Evolutionary conservation across 305 asterid genomes (phyloP), one percentile per base, ranked within the genome.

Genomic region (Fraxinus ornus): DNA sequence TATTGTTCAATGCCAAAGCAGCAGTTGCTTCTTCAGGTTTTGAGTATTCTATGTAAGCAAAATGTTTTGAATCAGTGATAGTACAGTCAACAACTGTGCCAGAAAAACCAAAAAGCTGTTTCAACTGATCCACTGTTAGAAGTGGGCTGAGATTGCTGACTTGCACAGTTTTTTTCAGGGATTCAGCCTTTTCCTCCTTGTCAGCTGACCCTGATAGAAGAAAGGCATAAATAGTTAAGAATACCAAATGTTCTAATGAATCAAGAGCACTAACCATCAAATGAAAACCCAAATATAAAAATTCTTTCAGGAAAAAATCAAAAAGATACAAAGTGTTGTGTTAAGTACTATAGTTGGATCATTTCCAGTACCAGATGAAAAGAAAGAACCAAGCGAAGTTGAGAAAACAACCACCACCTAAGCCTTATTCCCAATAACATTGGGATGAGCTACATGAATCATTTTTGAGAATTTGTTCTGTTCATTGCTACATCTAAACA

Each of bases 121-220:
- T 96, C 89, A 96, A 91, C 92, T 94, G 99, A 86, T 93, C 99
- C 89, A 90, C 93, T 12, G 97, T 93, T 79, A 93, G 90, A 76
- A 93, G 95, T 7, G 97, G 95, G 83, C 94, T 94, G 88, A 96
- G 98, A 84, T 96, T 96, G 91, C 99, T 96, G 84, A 93, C 98
- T 94, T 96, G 99, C 78, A 96, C 87, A 82, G 89, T 94, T 84
- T 81, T 93, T 79, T 89, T 91, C 52, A 96, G 95, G 15, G 94
- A 82, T 83, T 91, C 94, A 2, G 91, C 93, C 80, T 83, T 91
- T 81, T 87, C 85, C 87, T 17, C 64, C 64, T 83, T 88, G 72
- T 91, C 95, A 81, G 87, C 88, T 79, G 93, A 83, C 85, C 90
- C 93, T 88, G 81, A 79, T 76, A 81, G 78, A 79, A 62, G 72